These are phyloP conservation scores for Alternaria triticimaculans DNA, from an alignment of 2,329 filamentous ascomycete genomes.

Conservation along the genomic window DNA sequence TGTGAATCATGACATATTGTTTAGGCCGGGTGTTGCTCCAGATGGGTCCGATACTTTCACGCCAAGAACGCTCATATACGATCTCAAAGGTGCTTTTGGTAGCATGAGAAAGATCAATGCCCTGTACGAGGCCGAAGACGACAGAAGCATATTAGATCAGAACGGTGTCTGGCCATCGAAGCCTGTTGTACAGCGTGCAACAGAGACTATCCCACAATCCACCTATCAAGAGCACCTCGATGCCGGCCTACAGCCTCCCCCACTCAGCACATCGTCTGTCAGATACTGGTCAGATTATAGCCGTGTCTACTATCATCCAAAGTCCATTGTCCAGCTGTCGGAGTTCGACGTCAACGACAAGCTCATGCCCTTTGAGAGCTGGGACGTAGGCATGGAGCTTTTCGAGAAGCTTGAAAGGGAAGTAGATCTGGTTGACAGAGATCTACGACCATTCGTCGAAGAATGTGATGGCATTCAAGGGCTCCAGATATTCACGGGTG, in stretches of 20 bases:
- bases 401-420: slow-evolving; percentile 55
- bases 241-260: slow-evolving; percentile 67
- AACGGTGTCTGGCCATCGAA: slow-evolving; percentile 45
- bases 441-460: slow-evolving; percentile 85
- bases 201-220: slow-evolving; percentile 68
- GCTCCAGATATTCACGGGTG: slow-evolving; percentile 68
- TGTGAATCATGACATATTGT: slow-evolving; percentile 86
- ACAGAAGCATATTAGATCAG: slow-evolving; percentile 34
- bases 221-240: slow-evolving; percentile 83
- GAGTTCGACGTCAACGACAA: slow-evolving; percentile 85
- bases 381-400: slow-evolving; percentile 46
- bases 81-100: slow-evolving; percentile 92
- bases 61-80: slow-evolving; percentile 90
- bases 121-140: slow-evolving; percentile 72
- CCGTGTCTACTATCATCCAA: slow-evolving; percentile 88
- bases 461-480: slow-evolving; percentile 94
- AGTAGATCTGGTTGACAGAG: slow-evolving; percentile 85
- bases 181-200: slow-evolving; percentile 67
- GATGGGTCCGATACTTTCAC: slow-evolving; percentile 92
- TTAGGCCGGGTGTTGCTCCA: slow-evolving; percentile 79
- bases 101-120: slow-evolving; percentile 86
- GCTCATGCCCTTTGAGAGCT: slow-evolving; percentile 82
- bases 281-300: slow-evolving; percentile 98
- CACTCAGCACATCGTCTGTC: slow-evolving; percentile 73
- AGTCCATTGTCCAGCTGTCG: slow-evolving; percentile 78